Percentiles rank a stretch among this genome's conserved stretches.
These are phyloP conservation scores for Luffa aegyptiaca DNA, from an alignment of 306 rosid species.

Conservation along the genomic window DNA sequence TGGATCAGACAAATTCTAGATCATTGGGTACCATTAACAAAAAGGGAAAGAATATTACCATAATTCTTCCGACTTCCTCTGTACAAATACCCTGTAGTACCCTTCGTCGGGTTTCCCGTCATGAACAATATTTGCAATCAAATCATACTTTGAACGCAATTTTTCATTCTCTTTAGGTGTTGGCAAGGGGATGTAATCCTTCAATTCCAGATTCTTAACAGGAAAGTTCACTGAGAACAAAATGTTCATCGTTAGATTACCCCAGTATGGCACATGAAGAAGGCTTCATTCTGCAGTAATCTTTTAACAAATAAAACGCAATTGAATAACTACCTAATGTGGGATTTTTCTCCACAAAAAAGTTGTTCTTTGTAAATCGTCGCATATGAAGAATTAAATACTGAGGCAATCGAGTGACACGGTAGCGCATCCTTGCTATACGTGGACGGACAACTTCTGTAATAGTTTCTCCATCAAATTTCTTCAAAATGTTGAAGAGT, in stretches of 20 bases:
- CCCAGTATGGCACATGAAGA: not conserved
- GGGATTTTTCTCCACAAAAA: conserved; percentile 96
- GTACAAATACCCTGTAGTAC: conserved; percentile 76
- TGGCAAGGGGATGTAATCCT: conserved; percentile 91
- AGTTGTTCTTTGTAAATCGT: conserved; percentile 88
- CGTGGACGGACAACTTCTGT: conserved; percentile 95
- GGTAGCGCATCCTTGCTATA: conserved; percentile 80
- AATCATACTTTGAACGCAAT: conserved; percentile 70
- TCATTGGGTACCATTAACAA: not conserved
- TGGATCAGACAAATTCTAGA: not conserved
- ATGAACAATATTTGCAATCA: conserved; percentile 84
- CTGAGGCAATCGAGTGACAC: conserved; percentile 74
- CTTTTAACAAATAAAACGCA: not conserved
- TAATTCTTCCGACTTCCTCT: conserved; percentile 80
- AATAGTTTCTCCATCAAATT: conserved; percentile 88
- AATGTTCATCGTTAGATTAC: conserved; percentile 9
- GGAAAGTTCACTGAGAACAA: conserved; percentile 76
- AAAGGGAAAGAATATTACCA: conserved; percentile 38
- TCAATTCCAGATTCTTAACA: conserved; percentile 89
- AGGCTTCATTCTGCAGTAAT: not conserved
- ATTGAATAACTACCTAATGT: conserved; percentile 44
- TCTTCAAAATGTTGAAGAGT: conserved; percentile 84
- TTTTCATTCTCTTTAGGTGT: conserved; percentile 62
- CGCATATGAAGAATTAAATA: conserved; percentile 88
- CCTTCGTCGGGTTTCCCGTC: conserved; percentile 96